phyloP scores from a whole-genome alignment of 106 monocot genomes.

The Gastrodia elata region DNA sequence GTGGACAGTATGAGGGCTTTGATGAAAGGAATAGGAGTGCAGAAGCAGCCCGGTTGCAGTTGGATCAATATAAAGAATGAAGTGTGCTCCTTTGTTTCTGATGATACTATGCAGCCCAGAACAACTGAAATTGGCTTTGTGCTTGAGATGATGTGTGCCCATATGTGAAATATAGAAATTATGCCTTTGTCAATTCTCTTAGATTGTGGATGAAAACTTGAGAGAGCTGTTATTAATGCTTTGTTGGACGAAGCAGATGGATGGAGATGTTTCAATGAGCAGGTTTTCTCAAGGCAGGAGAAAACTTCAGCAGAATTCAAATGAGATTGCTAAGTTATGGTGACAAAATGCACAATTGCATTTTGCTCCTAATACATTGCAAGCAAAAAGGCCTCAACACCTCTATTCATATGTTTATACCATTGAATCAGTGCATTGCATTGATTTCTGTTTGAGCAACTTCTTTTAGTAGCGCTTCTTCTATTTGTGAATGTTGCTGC shows the following conservation, averaged over 20 bases:
- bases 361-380: too few species aligned
- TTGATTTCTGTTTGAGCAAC: too few species aligned
- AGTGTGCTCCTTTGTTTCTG: slow-evolving; percentile 9
- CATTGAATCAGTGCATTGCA: too few species aligned
- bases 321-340: background rate
- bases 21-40: slow-evolving; percentile 15
- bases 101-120: slow-evolving; percentile 2
- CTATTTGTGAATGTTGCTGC: too few species aligned
- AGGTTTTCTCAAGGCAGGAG: background rate
- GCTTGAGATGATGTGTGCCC: background rate
- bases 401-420: too few species aligned
- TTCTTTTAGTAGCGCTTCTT: too few species aligned
- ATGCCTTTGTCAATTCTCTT: background rate
- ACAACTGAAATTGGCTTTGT: background rate
- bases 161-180: background rate
- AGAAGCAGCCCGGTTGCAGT: slow-evolving; percentile 31
- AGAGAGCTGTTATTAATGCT: background rate
- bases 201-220: background rate
- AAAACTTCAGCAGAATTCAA: background rate
- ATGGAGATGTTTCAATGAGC: background rate
- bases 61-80: slow-evolving; percentile 21
- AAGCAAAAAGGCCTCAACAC: too few species aligned
- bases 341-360: background rate
- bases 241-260: background rate
- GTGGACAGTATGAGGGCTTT: slow-evolving; percentile 19